Conservation (phyloP, 192 early-diverging fungal genomes). For the Dispira simplex region DNA sequence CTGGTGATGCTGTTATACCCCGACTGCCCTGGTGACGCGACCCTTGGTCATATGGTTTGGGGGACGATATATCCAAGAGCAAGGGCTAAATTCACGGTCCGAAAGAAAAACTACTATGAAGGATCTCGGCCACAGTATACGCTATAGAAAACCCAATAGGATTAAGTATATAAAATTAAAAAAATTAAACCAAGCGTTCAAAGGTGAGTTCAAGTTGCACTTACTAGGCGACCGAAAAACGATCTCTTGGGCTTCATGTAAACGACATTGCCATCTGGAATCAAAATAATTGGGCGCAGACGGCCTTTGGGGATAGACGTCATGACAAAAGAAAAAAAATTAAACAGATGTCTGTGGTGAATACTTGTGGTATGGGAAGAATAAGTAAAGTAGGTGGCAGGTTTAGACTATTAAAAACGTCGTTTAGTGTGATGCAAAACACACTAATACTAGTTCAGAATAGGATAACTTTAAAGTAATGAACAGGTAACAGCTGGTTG, state of each 20-base stretch:
- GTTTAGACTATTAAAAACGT: not conserved
- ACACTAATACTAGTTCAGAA: not conserved
- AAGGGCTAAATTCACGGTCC: no score
- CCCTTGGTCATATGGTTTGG: no score
- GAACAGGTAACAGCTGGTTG: no score
- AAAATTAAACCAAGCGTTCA: no score
- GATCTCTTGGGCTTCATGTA: not conserved
- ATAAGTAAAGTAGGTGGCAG: not conserved
- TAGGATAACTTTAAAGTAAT: not conserved
- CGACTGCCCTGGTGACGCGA: no score
- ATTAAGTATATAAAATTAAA: no score
- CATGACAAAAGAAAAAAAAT: not conserved
- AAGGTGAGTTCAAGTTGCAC: not conserved
- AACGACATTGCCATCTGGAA: conserved; percentile 1
- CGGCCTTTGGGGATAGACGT: not conserved
- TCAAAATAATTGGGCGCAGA: not conserved
- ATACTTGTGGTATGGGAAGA: not conserved
- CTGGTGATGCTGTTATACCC: no score
- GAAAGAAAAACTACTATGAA: no score
- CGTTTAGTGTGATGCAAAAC: not conserved
- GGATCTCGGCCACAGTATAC: no score
- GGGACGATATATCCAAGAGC: no score
- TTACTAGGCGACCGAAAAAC: not conserved
- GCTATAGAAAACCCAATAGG: no score
- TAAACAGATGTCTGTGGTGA: not conserved